phyloP scores from a whole-genome alignment of 345 rosid species.

The Capsella bursapastoris region DNA sequence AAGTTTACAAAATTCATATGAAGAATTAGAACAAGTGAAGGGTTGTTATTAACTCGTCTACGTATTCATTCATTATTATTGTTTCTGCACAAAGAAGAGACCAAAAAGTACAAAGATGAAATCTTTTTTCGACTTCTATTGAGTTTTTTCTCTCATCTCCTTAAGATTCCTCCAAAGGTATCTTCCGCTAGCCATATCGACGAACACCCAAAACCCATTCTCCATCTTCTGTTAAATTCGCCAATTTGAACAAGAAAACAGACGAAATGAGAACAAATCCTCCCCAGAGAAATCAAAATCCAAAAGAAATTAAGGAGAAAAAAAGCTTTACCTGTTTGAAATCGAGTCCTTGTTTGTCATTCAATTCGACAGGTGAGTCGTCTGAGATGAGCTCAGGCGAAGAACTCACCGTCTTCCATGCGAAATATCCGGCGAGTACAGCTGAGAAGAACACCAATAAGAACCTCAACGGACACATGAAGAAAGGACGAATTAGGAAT shows the following conservation, averaged over 20 bases:
- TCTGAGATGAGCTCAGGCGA: conserved; percentile 52
- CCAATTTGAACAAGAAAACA: conserved; percentile 16
- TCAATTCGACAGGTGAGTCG: conserved; percentile 49
- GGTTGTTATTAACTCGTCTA: conserved; percentile 20
- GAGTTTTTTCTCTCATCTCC: conserved; percentile 51
- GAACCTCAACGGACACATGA: conserved; percentile 84
- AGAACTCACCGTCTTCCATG: conserved; percentile 80
- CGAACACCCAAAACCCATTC: conserved; percentile 81
- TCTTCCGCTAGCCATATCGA: conserved; percentile 91
- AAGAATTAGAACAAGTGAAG: conserved; percentile 1
- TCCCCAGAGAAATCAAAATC: conserved; percentile 4
- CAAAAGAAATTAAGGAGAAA: neutral
- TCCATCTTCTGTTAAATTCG: conserved; percentile 52
- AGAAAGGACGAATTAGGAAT: neutral
- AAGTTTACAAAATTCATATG: conserved; percentile 21
- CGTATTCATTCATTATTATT: neutral
- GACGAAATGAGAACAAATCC: neutral
- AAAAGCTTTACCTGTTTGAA: conserved; percentile 56
- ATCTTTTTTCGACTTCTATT: conserved; percentile 20
- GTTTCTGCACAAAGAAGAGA: conserved; percentile 38
- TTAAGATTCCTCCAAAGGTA: conserved; percentile 80
- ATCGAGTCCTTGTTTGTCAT: conserved; percentile 53
- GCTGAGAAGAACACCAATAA: conserved; percentile 91
- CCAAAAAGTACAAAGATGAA: conserved; percentile 1
- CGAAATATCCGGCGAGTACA: conserved; percentile 76